Evolutionary conservation across 2,329 filamentous ascomycete genomes (phyloP), one percentile per base, ranked within the genome.

Genomic region (Arachnomyces sp.): DNA sequence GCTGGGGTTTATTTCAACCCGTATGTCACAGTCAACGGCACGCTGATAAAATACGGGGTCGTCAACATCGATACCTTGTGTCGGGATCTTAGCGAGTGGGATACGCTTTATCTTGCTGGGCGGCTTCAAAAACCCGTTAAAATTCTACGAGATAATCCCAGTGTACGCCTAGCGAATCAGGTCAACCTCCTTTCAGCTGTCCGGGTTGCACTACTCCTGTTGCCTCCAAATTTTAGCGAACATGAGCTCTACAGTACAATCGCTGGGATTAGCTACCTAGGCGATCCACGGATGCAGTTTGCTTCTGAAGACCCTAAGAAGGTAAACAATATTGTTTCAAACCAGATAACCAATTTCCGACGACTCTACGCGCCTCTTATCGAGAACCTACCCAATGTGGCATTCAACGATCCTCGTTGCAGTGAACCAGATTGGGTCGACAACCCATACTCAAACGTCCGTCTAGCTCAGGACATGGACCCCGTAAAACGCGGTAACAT

Each of bases 1-100:
- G 92, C 92, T 0, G 93, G 92, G 5, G 87, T 95, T 30, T 98
- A 98, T 66, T 98, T 95, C 68, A 94, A 98, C 55, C 89, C 92
- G 0, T 95, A 90, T 59, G 79, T 98, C 36, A 90, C 84, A 2
- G 81, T 96, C 45, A 94, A 96, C 54, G 93, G 92, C 31, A 93
- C 88, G 46, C 73, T 96, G 55, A 92, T 98, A 64, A 98, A 98
- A 66, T 98, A 98, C 55, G 92, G 90, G 14, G 92, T 98, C 15
- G 93, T 95, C 32, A 94, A 93, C 55, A 76, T 96, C 49, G 81
- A 93, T 56, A 95, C 89, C 2, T 71, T 98, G 12, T 89, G 87
- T 53, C 75, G 73, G 31, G 92, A 98, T 59, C 74, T 98, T 16
- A 83, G 79, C 20, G 79, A 88, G 43, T 98, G 92, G 92, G 81